Conservation (phyloP, 2,329 filamentous ascomycete species). For the Sclerotinia spermophila region DNA sequence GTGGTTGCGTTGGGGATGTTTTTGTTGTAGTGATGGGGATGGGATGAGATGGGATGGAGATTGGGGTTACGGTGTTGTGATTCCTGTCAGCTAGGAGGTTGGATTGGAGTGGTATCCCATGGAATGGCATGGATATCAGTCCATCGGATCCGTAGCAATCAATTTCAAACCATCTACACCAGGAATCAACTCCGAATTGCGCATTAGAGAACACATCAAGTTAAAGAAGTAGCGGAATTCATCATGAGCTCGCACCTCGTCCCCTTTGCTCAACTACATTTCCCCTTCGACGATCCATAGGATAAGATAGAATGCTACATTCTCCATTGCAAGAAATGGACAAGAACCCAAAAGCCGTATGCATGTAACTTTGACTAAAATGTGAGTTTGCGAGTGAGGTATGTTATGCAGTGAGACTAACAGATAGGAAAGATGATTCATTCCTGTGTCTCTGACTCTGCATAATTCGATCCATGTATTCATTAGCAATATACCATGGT, state of each 20-base stretch:
- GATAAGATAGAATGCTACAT: background rate
- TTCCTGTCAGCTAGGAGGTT: too few species aligned
- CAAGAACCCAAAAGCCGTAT: background rate
- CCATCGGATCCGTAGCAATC: background rate
- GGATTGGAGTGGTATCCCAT: too few species aligned
- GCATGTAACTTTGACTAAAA: background rate
- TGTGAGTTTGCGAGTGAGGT: background rate
- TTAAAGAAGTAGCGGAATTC: background rate
- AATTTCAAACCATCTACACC: background rate
- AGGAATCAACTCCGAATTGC: background rate
- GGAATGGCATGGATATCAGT: background rate
- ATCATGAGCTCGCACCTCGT: background rate
- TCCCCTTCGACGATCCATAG: background rate
- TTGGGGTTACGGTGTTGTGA: background rate
- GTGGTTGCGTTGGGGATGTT: background rate
- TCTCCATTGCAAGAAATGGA: background rate
- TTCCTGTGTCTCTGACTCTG: too few species aligned
- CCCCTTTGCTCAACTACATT: background rate
- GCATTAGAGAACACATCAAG: background rate
- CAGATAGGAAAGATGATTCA: background rate
- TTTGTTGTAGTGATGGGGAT: background rate
- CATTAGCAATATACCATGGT: too few species aligned
- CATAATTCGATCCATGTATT: background rate
- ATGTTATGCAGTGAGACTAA: background rate
- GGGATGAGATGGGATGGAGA: too few species aligned